phyloP scores from a whole-genome alignment of 192 early-diverging fungal species.

The Ramicandelaber brevisporus region DNA sequence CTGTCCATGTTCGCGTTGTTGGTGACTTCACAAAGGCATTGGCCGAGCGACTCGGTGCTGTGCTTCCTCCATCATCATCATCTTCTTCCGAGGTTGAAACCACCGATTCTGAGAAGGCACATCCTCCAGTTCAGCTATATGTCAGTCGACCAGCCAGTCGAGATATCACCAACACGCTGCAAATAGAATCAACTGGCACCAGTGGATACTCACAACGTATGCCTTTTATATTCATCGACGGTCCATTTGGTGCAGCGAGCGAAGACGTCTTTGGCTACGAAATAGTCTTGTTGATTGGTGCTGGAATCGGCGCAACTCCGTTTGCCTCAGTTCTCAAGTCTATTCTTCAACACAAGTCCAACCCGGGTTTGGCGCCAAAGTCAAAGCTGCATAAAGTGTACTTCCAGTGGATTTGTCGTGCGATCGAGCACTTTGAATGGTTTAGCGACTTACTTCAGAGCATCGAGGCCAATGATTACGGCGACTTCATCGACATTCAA shows the following conservation, averaged over 20 bases:
- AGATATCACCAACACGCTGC: too few species aligned
- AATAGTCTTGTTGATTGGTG: conserved; percentile 32
- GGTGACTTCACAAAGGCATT: conserved; percentile 46
- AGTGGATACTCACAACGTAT: too few species aligned
- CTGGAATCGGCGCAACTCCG: conserved; percentile 53
- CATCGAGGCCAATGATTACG: conserved; percentile 27
- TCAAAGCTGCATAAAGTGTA: conserved; percentile 18
- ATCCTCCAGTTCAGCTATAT: too few species aligned
- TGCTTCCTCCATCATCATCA: too few species aligned
- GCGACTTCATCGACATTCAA: conserved; percentile 31
- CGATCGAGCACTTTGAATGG: conserved; percentile 34
- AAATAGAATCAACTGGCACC: too few species aligned
- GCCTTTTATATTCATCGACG: conserved; percentile 40
- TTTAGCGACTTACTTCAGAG: conserved; percentile 33
- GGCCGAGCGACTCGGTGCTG: conserved; percentile 35
- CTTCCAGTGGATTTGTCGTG: conserved; percentile 43
- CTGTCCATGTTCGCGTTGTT: conserved; percentile 50
- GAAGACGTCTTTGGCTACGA: conserved; percentile 53
- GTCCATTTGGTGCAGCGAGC: conserved; percentile 55
- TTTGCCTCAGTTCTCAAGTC: conserved; percentile 43
- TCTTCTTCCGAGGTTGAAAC: too few species aligned
- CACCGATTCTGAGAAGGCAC: too few species aligned
- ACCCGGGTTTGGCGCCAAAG: conserved; percentile 6
- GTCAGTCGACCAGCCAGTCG: too few species aligned
- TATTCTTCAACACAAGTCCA: conserved; percentile 23